Conservation (phyloP, 176 grass and related monocot species). For the barley (Hordeum vulgare) region DNA sequence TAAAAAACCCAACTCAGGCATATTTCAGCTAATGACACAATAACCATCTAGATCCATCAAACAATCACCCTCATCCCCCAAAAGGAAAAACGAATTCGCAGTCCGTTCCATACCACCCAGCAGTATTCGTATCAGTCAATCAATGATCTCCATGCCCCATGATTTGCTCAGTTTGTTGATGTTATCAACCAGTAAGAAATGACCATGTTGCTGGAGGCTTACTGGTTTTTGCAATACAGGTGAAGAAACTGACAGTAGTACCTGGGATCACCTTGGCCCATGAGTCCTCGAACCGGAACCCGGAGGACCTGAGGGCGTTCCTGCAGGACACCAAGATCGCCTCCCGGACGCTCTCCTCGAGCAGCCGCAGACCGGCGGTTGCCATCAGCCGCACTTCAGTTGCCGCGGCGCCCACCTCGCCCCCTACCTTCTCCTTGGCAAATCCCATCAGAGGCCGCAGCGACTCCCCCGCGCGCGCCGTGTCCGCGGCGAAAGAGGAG, state of each 20-base stretch:
- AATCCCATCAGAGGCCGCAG: slow-evolving; percentile 51
- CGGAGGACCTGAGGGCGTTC: slow-evolving; percentile 47
- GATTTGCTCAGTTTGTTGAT: background rate
- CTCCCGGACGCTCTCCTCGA: slow-evolving; percentile 36
- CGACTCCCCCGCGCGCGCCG: slow-evolving; percentile 41
- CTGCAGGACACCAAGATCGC: slow-evolving; percentile 67
- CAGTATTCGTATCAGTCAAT: background rate
- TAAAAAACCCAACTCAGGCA: background rate
- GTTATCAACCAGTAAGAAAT: background rate
- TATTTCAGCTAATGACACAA: slow-evolving; percentile 10
- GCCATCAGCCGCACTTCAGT: slow-evolving; percentile 85
- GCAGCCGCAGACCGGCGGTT: slow-evolving; percentile 69
- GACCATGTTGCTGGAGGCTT: background rate
- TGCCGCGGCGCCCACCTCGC: background rate
- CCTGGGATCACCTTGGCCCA: slow-evolving; percentile 87
- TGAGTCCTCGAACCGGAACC: slow-evolving; percentile 61
- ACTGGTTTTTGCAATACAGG: background rate
- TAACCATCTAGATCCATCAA: background rate
- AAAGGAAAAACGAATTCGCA: background rate
- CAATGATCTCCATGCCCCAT: background rate
- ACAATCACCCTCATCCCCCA: background rate
- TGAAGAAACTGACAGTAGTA: slow-evolving; percentile 8
- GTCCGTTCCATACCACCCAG: background rate
- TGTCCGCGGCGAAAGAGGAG: slow-evolving; percentile 54
- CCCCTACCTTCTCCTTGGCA: slow-evolving; percentile 39